These are phyloP conservation scores for Nissolia schottii DNA, from an alignment of 306 rosid genomes.

Conservation along the genomic window DNA sequence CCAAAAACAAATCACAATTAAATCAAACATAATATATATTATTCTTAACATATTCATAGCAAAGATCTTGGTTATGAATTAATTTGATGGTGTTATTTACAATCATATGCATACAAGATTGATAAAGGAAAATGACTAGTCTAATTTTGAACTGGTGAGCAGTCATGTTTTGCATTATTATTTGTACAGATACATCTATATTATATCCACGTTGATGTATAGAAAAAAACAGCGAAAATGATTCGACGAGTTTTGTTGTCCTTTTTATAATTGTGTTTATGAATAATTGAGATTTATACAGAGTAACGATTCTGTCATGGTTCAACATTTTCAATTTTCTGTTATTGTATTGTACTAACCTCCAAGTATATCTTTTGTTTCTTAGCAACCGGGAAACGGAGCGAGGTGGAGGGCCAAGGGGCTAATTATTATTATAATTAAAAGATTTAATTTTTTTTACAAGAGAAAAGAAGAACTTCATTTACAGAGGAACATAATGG, in stretches of 20 bases:
- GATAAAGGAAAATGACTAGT: slow-evolving; percentile 13
- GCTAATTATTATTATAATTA: background rate
- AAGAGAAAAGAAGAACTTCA: too few species aligned
- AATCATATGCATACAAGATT: background rate
- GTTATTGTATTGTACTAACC: background rate
- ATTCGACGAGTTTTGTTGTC: background rate
- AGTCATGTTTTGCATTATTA: slow-evolving; percentile 2
- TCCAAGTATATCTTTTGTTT: background rate
- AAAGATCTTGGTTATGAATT: slow-evolving; percentile 4
- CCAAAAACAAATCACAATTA: too few species aligned
- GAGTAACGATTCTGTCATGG: background rate
- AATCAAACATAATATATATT: too few species aligned
- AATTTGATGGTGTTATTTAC: slow-evolving; percentile 12
- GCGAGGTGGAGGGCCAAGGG: too few species aligned
- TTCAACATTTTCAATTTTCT: background rate
- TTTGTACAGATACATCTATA: background rate
- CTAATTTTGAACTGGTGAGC: slow-evolving; percentile 10
- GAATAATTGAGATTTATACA: background rate
- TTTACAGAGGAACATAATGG: too few species aligned
- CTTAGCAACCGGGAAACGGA: background rate
- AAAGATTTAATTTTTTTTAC: too few species aligned
- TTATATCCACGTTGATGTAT: background rate
- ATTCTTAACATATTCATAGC: background rate
- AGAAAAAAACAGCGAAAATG: background rate
- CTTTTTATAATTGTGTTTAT: slow-evolving; percentile 4